phyloP scores from a whole-genome alignment of 2,329 filamentous ascomycete species.

The Phaeosphaeria sp. region DNA sequence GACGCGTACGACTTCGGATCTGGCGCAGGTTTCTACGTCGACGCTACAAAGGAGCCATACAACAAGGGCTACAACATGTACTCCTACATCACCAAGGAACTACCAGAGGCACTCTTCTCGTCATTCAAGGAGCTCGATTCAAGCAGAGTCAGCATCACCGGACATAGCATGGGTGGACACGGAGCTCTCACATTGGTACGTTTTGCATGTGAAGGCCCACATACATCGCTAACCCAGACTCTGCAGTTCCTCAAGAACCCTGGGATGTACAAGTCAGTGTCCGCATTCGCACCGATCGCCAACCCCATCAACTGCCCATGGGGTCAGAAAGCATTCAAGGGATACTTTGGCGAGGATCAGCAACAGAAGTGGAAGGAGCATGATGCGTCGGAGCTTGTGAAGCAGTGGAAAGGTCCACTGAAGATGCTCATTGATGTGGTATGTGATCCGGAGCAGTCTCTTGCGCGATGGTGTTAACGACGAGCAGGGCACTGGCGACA shows the following conservation, averaged over 20 bases:
- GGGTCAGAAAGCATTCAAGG: conserved; percentile 93
- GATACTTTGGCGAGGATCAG: conserved; percentile 82
- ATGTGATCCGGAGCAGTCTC: conserved; percentile 45
- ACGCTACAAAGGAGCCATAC: conserved; percentile 80
- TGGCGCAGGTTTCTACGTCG: conserved; percentile 93
- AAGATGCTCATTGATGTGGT: conserved; percentile 88
- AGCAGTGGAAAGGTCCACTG: conserved; percentile 73
- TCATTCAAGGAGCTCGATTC: conserved; percentile 76
- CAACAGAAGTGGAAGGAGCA: conserved; percentile 83
- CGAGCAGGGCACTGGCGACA: conserved; percentile 83
- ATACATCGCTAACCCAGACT: conserved; percentile 7
- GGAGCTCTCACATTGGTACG: conserved; percentile 81
- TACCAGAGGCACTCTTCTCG: conserved; percentile 77
- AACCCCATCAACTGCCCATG: conserved; percentile 88
- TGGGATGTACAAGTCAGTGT: conserved; percentile 85
- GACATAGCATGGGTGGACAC: conserved; percentile 97
- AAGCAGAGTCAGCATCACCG: conserved; percentile 79
- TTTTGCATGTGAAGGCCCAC: not conserved
- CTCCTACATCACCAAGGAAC: conserved; percentile 85
- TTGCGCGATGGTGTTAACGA: conserved; percentile 9
- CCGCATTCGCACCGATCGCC: conserved; percentile 86
- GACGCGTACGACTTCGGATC: conserved; percentile 91
- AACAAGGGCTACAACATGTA: conserved; percentile 89
- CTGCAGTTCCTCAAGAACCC: conserved; percentile 83
- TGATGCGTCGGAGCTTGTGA: conserved; percentile 89